These are phyloP conservation scores for Irpex sp. DNA, from an alignment of 1,284 basidiomycete species.

Conservation along the genomic window DNA sequence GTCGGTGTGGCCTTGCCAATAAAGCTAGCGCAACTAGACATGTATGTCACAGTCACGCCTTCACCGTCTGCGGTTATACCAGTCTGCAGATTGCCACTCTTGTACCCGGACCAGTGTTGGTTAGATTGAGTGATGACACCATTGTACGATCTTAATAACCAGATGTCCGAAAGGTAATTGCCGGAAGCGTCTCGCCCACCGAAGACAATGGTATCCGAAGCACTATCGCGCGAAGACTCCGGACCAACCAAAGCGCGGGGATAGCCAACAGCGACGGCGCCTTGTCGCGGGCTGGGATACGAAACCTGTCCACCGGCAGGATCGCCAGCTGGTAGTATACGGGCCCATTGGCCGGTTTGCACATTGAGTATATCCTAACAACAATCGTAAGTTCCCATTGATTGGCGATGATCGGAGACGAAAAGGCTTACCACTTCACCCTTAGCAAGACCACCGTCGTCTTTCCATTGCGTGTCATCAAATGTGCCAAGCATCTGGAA, in stretches of 20 bases:
- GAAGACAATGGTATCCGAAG: constrained; percentile 74
- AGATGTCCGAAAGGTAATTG: constrained; percentile 67
- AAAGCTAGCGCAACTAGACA: constrained; percentile 54
- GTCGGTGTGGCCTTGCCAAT: constrained; percentile 21
- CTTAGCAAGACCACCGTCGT: constrained; percentile 48
- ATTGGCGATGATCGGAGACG: not conserved
- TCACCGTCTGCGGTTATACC: constrained; percentile 62
- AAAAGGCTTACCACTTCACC: constrained; percentile 65
- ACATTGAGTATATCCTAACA: constrained; percentile 58
- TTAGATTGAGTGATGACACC: constrained; percentile 51
- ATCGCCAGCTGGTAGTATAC: constrained; percentile 71
- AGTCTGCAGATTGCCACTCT: constrained; percentile 53
- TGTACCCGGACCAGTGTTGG: constrained; percentile 59
- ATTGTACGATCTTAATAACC: constrained; percentile 71
- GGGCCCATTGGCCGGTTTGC: constrained; percentile 62
- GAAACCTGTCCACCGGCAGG: constrained; percentile 46
- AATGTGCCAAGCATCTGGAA: constrained; percentile 68
- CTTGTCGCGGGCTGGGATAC: constrained; percentile 65
- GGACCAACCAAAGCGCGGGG: constrained; percentile 50
- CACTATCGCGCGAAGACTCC: constrained; percentile 33
- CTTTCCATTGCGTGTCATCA: constrained; percentile 62
- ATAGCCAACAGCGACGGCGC: constrained; percentile 62
- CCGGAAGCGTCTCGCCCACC: constrained; percentile 68
- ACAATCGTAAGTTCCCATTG: not conserved
- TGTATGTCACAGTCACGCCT: constrained; percentile 60